Evolutionary conservation across 2,329 filamentous ascomycete species (phyloP), one percentile per base, ranked within the genome.

Genomic region (Helicocarpus griseus): DNA sequence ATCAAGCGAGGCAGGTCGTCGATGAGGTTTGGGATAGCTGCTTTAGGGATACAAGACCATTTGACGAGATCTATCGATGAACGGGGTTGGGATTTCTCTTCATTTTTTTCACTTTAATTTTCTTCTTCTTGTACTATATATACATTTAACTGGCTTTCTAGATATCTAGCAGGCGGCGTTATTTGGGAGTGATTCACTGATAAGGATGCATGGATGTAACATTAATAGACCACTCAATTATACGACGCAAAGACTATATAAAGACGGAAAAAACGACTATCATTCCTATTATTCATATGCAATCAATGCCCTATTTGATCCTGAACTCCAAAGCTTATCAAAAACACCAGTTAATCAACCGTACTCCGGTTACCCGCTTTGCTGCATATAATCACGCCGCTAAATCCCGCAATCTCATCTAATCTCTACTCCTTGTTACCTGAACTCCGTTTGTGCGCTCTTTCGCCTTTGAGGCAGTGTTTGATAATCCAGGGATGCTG

Each of bases 11-110:
- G 48, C 88, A 86, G 71, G 83, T 94, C 24, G 89, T 98, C 53
- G 93, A 97, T 69, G 85, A 95, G 69, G 93, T 98, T n/a, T 98
- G 91, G 89, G 90, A 95, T 60, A 96, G 89, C 61, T 98, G 93
- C 69, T 98, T 95, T 67, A 75, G 81, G 48, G 93, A 98, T 70
- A 97, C 91, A 3, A 77, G 93, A 63, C 93, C 93, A 2, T 98
- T 98, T 70, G 89, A 97, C 68, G 91, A 97, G 67, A 89, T 98
- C 49, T 98, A 95, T 69, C 83, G 88, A 64, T 76, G 61, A 71
- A 57, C 26, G 33, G 17, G 19, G 28, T 13, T 21, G 14, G 11
- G 24, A 26, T 8, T 8, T 43, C 21, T 46, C 7, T 31, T 19
- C 19, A 17, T 33, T 33, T 11, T 14, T 22, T 45, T 22, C 3